Conservation (phyloP, 2,329 filamentous ascomycete species). For the Colletotrichum phormii region DNA sequence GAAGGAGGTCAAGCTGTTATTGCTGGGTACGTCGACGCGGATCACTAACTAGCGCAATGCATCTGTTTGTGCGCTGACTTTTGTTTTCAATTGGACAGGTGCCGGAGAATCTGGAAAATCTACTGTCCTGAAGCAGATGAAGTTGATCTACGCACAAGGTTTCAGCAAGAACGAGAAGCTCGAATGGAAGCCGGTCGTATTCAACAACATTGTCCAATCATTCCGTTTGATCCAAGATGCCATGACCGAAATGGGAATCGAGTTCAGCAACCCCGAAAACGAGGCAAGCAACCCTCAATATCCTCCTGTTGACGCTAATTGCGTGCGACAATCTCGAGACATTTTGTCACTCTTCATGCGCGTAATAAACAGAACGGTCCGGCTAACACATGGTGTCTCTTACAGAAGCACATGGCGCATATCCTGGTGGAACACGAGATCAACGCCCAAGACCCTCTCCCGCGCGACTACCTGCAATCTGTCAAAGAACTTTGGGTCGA, state of each 20-base stretch:
- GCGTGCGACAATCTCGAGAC: neutral
- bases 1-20: conserved; percentile 91
- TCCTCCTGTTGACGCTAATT: conserved; percentile 36
- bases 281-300: conserved; percentile 67
- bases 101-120: conserved; percentile 94
- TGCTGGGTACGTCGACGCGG: conserved; percentile 76
- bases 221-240: conserved; percentile 91
- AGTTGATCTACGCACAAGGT: conserved; percentile 93
- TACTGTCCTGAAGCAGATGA: conserved; percentile 98
- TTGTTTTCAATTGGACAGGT: conserved; percentile 63
- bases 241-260: conserved; percentile 86
- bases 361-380: neutral
- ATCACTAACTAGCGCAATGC: neutral
- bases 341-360: neutral
- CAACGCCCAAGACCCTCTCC: conserved; percentile 82
- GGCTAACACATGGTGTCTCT: conserved; percentile 42
- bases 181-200: conserved; percentile 95
- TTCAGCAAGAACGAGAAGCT: conserved; percentile 91
- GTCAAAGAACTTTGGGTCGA: conserved; percentile 90
- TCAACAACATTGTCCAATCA: conserved; percentile 92
- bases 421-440: conserved; percentile 87
- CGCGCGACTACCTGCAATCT: conserved; percentile 80
- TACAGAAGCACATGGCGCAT: conserved; percentile 80
- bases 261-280: conserved; percentile 83
- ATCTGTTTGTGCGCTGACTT: conserved; percentile 9